Conservation (phyloP, 208 protist genomes). For the Trypanosoma rangeli region DNA sequence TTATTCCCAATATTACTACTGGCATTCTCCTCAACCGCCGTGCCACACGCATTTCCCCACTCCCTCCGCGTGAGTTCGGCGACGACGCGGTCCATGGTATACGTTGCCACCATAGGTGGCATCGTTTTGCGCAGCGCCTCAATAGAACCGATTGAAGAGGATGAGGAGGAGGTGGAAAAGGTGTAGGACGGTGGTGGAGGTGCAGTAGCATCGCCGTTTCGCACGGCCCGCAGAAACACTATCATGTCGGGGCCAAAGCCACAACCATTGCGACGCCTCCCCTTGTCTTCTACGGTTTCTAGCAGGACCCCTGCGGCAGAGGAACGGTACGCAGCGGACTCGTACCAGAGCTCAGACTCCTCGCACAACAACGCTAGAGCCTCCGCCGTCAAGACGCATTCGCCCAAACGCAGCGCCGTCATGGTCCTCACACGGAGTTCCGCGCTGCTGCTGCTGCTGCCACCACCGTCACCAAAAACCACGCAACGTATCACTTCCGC, state of each 20-base stretch:
- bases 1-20: background rate
- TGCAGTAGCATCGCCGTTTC: background rate
- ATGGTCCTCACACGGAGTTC: background rate
- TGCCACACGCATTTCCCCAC: background rate
- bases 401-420: slow-evolving; percentile 11
- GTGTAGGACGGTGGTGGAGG: background rate
- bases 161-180: background rate
- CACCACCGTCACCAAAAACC: background rate
- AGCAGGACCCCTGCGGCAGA: background rate
- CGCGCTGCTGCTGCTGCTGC: background rate
- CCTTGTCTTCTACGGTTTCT: background rate
- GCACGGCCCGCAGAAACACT: background rate
- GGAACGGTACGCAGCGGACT: slow-evolving; percentile 23
- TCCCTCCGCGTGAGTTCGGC: slow-evolving; percentile 9
- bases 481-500: slow-evolving; percentile 10
- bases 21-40: background rate
- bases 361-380: slow-evolving; percentile 15
- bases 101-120: slow-evolving; percentile 10
- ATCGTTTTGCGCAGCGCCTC: slow-evolving; percentile 11
- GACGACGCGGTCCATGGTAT: slow-evolving; percentile 12
- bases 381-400: slow-evolving; percentile 6
- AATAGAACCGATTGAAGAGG: background rate
- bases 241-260: slow-evolving; percentile 11
- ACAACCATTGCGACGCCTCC: background rate
- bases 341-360: slow-evolving; percentile 20